phyloP scores from a whole-genome alignment of 257 asterid genomes.

The Solanum medicagineum region DNA sequence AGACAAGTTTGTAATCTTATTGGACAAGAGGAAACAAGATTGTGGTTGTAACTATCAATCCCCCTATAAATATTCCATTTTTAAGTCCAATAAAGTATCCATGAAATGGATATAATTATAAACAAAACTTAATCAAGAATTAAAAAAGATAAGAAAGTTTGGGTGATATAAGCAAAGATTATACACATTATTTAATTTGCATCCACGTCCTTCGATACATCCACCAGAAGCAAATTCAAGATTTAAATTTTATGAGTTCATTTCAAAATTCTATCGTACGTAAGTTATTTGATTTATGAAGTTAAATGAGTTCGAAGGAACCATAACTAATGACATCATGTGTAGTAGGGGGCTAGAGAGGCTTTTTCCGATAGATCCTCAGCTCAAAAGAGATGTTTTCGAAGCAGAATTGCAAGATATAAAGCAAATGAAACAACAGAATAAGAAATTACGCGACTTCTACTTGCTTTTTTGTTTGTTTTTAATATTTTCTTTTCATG shows the following conservation, averaged over 20 bases:
- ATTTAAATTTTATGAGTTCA: neutral
- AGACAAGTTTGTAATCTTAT: slow-evolving; percentile 12
- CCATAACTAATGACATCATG: no score
- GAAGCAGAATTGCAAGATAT: no score
- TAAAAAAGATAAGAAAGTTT: slow-evolving; percentile 2
- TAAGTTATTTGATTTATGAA: no score
- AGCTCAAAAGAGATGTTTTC: no score
- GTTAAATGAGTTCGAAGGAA: no score
- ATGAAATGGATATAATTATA: slow-evolving; percentile 22
- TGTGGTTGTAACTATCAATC: neutral
- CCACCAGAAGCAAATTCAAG: neutral
- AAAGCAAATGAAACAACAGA: neutral
- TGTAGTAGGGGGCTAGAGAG: neutral
- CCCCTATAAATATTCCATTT: neutral
- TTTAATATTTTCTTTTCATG: slow-evolving; percentile 6
- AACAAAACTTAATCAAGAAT: neutral
- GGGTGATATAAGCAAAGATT: slow-evolving; percentile 51
- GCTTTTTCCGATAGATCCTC: no score
- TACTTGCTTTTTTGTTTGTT: neutral
- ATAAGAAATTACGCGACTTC: neutral
- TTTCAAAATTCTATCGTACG: no score
- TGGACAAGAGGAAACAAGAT: neutral
- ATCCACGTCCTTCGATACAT: slow-evolving; percentile 47
- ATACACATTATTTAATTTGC: slow-evolving; percentile 30
- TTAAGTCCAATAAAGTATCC: slow-evolving; percentile 22